phyloP scores from a whole-genome alignment of 148 eudicot species.

The Simmondsia chinensis region DNA sequence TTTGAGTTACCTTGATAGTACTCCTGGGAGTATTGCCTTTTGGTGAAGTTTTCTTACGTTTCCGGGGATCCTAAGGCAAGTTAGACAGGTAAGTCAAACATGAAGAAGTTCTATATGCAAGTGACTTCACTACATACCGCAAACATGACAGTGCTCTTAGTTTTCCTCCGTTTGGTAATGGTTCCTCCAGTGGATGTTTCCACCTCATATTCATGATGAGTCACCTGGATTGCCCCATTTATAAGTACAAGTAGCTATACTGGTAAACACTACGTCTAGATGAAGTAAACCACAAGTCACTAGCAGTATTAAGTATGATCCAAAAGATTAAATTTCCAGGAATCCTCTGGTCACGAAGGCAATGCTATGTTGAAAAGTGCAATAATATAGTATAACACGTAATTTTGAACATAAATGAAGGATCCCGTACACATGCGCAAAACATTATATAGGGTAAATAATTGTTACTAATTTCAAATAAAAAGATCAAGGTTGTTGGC shows the following conservation, averaged over 20 bases:
- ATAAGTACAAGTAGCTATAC: slow-evolving; percentile 2
- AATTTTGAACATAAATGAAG: too few species aligned
- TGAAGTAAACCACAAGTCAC: slow-evolving; percentile 1
- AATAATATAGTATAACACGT: too few species aligned
- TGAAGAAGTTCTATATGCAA: too few species aligned
- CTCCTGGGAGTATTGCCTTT: slow-evolving; percentile 48
- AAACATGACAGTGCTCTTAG: slow-evolving; percentile 90
- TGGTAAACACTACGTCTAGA: background rate
- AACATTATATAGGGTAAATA: too few species aligned
- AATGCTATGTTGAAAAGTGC: too few species aligned
- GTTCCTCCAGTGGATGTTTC: slow-evolving; percentile 79
- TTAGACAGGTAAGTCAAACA: slow-evolving; percentile 1
- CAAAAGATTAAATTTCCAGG: background rate
- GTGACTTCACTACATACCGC: slow-evolving; percentile 36
- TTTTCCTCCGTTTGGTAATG: slow-evolving; percentile 75
- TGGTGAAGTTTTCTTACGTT: slow-evolving; percentile 61
- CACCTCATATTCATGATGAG: slow-evolving; percentile 89
- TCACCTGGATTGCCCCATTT: slow-evolving; percentile 44
- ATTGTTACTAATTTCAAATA: too few species aligned
- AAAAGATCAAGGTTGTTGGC: too few species aligned
- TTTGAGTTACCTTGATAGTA: slow-evolving; percentile 38
- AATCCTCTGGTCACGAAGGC: slow-evolving; percentile 1
- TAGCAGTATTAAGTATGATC: background rate
- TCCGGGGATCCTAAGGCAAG: slow-evolving; percentile 58
- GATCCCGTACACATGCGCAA: too few species aligned